phyloP scores from a whole-genome alignment of 2,329 filamentous ascomycete species.

The Phialemonium atrogriseum region DNA sequence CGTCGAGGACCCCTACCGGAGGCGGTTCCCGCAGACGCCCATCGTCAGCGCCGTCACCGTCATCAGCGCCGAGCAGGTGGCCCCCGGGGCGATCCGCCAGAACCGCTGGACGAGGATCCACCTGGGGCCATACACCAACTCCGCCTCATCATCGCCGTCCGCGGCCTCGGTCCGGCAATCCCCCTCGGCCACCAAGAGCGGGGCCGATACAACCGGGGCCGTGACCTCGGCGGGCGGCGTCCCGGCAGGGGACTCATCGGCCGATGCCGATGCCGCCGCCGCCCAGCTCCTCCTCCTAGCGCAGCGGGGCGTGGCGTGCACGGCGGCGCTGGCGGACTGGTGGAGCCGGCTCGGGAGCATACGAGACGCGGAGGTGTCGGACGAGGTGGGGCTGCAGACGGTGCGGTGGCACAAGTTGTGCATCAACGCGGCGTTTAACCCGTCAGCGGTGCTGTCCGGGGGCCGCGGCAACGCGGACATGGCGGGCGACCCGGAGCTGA shows the following conservation, averaged over 20 bases:
- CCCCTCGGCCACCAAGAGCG: not conserved
- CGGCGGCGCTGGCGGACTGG: conserved; percentile 42
- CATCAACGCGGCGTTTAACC: conserved; percentile 71
- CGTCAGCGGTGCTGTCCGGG: conserved; percentile 58
- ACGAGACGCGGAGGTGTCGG: conserved; percentile 55
- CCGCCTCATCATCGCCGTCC: conserved; percentile 11
- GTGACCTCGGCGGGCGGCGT: conserved; percentile 4
- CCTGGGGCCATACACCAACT: conserved; percentile 54
- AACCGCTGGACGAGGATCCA: conserved; percentile 69
- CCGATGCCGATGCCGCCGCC: conserved; percentile 1
- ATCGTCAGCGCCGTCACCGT: conserved; percentile 64
- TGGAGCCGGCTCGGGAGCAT: conserved; percentile 51
- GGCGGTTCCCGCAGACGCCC: conserved; percentile 49
- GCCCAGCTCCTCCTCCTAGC: conserved; percentile 19
- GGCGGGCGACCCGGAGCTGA: conserved; percentile 54
- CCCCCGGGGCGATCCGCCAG: conserved; percentile 55
- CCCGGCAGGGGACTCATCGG: conserved; percentile 2
- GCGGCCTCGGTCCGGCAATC: too few species aligned
- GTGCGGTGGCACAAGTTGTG: conserved; percentile 71
- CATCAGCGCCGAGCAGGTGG: conserved; percentile 57
- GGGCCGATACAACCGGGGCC: conserved; percentile 7
- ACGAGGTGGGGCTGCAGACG: conserved; percentile 58
- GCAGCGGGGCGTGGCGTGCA: conserved; percentile 29
- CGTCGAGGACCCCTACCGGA: conserved; percentile 58
- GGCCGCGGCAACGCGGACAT: conserved; percentile 59